A percentile compares a stretch with the other conserved stretches of the same genome.
phyloP scores from a whole-genome alignment of 2,329 filamentous ascomycete species.

The Cladosporium halotolerans region DNA sequence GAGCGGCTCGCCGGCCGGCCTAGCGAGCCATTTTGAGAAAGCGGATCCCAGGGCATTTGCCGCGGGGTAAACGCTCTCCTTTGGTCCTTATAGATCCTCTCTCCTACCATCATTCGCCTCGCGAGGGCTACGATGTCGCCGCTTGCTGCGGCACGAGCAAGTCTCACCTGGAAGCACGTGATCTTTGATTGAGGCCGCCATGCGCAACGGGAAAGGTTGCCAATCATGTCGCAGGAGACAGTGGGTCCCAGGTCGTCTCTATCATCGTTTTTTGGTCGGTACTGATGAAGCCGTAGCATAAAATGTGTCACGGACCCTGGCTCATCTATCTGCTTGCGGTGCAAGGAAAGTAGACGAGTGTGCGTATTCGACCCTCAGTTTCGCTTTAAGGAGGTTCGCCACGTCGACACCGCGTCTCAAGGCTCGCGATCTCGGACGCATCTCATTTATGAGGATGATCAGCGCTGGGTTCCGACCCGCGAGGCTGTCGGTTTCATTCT shows the following conservation, averaged over 20 bases:
- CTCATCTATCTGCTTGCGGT: conserved; percentile 15
- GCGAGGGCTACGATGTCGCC: neutral
- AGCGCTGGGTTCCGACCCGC: conserved; percentile 18
- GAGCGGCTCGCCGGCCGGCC: too few species aligned
- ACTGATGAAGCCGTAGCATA: conserved; percentile 7
- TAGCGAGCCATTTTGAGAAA: too few species aligned
- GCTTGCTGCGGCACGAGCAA: neutral
- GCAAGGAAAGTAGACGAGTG: conserved; percentile 15
- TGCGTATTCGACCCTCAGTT: conserved; percentile 20
- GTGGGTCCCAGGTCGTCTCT: neutral
- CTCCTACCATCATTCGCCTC: neutral
- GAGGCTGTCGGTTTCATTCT: conserved; percentile 18
- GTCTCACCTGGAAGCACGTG: neutral
- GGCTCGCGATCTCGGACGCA: conserved; percentile 11
- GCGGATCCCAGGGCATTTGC: neutral
- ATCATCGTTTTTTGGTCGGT: neutral
- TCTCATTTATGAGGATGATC: conserved; percentile 15
- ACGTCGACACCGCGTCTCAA: conserved; percentile 15
- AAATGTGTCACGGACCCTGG: conserved; percentile 19
- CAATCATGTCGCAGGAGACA: conserved; percentile 20
- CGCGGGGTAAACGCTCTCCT: neutral
- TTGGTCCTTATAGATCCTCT: neutral
- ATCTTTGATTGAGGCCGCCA: conserved; percentile 9
- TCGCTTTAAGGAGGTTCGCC: conserved; percentile 18
- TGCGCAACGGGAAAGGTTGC: conserved; percentile 22